Evolutionary conservation across 805 yeast genomes (phyloP).

Genomic region (Helenozyma rhizophorensis): DNA sequence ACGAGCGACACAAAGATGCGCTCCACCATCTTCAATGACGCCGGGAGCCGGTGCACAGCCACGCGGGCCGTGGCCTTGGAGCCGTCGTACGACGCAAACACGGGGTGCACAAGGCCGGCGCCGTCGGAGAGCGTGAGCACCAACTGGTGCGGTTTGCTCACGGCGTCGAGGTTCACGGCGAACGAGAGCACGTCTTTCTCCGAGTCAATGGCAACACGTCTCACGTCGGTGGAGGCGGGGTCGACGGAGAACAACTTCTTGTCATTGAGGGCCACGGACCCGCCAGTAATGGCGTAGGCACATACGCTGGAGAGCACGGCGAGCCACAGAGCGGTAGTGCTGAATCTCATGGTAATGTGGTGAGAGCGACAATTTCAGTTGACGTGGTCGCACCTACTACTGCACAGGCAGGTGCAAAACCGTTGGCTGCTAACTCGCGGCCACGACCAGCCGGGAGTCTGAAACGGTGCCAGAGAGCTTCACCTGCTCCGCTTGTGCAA

Average conservation of each 20-base stretch:
- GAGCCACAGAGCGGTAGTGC: slow-evolving; percentile 14
- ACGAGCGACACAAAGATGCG: slow-evolving; percentile 27
- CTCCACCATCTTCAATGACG: slow-evolving; percentile 31
- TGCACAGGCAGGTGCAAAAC: too few relatives aligned
- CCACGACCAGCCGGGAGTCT: too few relatives aligned
- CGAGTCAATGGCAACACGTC: slow-evolving; percentile 25
- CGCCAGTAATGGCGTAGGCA: slow-evolving; percentile 28
- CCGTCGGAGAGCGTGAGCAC: slow-evolving; percentile 26
- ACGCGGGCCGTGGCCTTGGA: slow-evolving; percentile 21
- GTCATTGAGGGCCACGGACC: slow-evolving; percentile 24
- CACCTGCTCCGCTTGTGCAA: too few relatives aligned
- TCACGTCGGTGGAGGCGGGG: slow-evolving; percentile 27
- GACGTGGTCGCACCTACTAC: slow-evolving; percentile 5
- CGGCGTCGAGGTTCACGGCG: slow-evolving; percentile 20
- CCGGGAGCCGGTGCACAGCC: slow-evolving; percentile 28
- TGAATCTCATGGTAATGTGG: slow-evolving; percentile 20
- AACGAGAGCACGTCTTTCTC: slow-evolving; percentile 30
- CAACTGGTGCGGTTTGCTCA: slow-evolving; percentile 32
- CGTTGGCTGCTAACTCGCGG: too few relatives aligned
- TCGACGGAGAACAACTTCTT: slow-evolving; percentile 22
- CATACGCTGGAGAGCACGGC: slow-evolving; percentile 17
- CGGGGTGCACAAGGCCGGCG: slow-evolving; percentile 28
- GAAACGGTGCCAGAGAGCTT: too few relatives aligned
- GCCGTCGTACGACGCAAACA: slow-evolving; percentile 25
- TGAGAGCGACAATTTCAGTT: neutral